Conservation (phyloP, 2,329 filamentous ascomycete species). For the Botrytis galanthina region DNA sequence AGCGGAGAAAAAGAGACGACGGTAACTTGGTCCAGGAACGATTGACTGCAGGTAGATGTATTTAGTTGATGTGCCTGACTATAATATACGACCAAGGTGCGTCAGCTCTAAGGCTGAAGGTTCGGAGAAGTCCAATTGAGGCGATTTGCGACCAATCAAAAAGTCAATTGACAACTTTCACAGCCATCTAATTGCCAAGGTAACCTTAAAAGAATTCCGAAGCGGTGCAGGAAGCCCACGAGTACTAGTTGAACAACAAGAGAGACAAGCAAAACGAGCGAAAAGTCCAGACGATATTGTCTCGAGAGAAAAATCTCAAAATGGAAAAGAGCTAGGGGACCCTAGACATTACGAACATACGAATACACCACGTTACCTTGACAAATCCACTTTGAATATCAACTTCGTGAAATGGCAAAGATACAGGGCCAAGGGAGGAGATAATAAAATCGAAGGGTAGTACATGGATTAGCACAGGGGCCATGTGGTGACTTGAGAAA, state of each 20-base stretch:
- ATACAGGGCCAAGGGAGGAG: conserved; percentile 13
- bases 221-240: conserved; percentile 24
- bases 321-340: conserved; percentile 34
- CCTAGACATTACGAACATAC: conserved; percentile 20
- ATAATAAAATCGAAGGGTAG: neutral
- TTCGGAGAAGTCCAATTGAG: conserved; percentile 3
- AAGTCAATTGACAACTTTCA: conserved; percentile 2
- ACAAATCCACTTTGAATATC: conserved; percentile 9
- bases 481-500: neutral
- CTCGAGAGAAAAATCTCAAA: conserved; percentile 22
- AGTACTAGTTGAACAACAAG: conserved; percentile 24
- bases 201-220: conserved; percentile 22
- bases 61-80: conserved; percentile 18
- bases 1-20: conserved; percentile 27
- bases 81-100: conserved; percentile 16
- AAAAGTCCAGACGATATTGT: conserved; percentile 17
- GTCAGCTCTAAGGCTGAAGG: conserved; percentile 18
- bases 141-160: conserved; percentile 11
- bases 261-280: conserved; percentile 20
- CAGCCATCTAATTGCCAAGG: conserved; percentile 17
- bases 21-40: conserved; percentile 26
- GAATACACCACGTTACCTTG: conserved; percentile 19
- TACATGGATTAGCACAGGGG: conserved; percentile 1
- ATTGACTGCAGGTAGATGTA: conserved; percentile 15
- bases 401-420: neutral